These are phyloP conservation scores for Ceratobasidium sp. DNA, from an alignment of 1,284 basidiomycete genomes.

Conservation along the genomic window DNA sequence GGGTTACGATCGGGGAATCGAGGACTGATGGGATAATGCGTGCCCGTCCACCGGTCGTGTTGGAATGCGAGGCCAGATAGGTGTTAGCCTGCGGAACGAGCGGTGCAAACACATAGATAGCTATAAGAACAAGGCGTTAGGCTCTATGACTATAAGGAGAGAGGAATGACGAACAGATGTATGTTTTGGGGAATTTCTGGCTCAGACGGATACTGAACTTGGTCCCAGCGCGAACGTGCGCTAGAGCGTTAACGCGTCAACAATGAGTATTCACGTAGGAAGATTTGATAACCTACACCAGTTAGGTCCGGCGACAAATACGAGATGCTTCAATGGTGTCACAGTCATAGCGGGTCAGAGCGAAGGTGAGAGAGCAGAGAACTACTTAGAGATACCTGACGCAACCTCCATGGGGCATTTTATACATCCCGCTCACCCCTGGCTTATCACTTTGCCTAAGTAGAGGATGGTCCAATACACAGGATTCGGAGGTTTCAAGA, in stretches of 20 bases:
- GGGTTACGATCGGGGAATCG: not conserved
- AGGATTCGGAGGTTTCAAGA: too few relatives aligned
- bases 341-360: not conserved
- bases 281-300: not conserved
- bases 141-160: not conserved
- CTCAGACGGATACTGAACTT: constrained; percentile 10
- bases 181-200: constrained; percentile 17
- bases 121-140: not conserved
- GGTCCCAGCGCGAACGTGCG: constrained; percentile 16
- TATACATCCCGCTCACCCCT: not conserved
- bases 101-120: constrained; percentile 4
- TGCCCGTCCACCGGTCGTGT: not conserved
- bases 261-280: not conserved
- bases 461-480: too few relatives aligned
- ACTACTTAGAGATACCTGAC: too few relatives aligned
- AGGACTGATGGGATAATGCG: not conserved
- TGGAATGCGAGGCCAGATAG: constrained; percentile 8
- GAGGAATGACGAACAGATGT: constrained; percentile 12
- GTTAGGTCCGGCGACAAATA: not conserved
- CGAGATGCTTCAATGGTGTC: constrained; percentile 9
- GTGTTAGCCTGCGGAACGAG: not conserved
- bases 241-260: not conserved
- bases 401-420: not conserved
- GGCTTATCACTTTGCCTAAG: not conserved
- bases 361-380: too few relatives aligned